Conservation (phyloP, 768 basidiomycete species). For the Gymnopilus dilepis region DNA sequence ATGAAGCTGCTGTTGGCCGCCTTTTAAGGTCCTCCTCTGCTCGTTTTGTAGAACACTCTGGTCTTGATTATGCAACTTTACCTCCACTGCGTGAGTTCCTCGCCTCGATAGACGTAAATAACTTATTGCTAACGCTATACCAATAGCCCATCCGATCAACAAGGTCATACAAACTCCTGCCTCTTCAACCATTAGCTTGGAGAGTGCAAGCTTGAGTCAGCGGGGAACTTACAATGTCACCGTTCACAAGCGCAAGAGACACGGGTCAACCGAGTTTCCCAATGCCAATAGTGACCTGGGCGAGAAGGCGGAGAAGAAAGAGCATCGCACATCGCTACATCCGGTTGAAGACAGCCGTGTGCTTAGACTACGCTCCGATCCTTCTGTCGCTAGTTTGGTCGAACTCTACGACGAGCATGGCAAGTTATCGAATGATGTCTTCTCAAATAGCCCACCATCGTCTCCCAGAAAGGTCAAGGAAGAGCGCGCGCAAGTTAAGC, state of each 20-base stretch:
- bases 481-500: slow-evolving; percentile 58
- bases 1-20: slow-evolving; percentile 51
- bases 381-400: slow-evolving; percentile 77
- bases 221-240: slow-evolving; percentile 75
- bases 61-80: slow-evolving; percentile 59
- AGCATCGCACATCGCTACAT: slow-evolving; percentile 37
- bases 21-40: slow-evolving; percentile 78
- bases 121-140: slow-evolving; percentile 16
- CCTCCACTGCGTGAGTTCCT: slow-evolving; percentile 71
- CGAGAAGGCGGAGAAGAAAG: slow-evolving; percentile 27
- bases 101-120: not conserved
- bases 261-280: slow-evolving; percentile 67
- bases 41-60: slow-evolving; percentile 60
- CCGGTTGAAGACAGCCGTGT: slow-evolving; percentile 55
- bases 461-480: slow-evolving; percentile 29
- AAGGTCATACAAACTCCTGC: slow-evolving; percentile 53
- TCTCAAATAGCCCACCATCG: slow-evolving; percentile 59
- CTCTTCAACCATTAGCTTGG: slow-evolving; percentile 56
- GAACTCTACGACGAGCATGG: slow-evolving; percentile 79
- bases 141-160: slow-evolving; percentile 71
- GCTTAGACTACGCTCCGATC: slow-evolving; percentile 69
- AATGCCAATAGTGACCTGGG: slow-evolving; percentile 54
- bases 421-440: slow-evolving; percentile 60
- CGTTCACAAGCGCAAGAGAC: slow-evolving; percentile 60
- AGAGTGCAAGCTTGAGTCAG: slow-evolving; percentile 53